A percentile compares a stretch with the other conserved stretches of the same genome.
phyloP scores from a whole-genome alignment of 2,329 filamentous ascomycete species.

The Sarocladium strictum region DNA sequence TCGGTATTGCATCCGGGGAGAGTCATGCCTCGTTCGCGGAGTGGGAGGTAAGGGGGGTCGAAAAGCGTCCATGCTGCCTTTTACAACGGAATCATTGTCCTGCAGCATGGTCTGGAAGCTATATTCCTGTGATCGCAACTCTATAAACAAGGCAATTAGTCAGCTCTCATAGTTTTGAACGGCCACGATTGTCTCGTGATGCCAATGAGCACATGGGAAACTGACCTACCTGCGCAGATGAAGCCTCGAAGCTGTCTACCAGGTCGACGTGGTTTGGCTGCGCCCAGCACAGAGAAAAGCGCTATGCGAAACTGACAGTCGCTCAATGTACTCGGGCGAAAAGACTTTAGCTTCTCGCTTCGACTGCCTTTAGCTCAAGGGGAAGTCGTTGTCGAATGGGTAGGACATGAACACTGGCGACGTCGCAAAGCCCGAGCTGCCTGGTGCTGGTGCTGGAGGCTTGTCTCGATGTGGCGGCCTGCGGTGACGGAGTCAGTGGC shows the following conservation, averaged over 20 bases:
- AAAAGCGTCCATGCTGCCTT: conserved; percentile 9
- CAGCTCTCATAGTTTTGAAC: background rate
- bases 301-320: background rate
- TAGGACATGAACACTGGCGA: conserved; percentile 1
- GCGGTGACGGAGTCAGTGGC: conserved; percentile 6
- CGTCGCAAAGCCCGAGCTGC: conserved; percentile 5
- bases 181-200: background rate
- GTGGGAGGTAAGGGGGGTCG: conserved; percentile 15
- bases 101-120: conserved; percentile 1
- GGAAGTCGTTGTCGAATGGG: background rate
- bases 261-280: background rate
- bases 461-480: background rate
- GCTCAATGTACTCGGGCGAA: background rate
- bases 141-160: background rate
- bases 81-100: conserved; percentile 3
- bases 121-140: background rate
- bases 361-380: background rate
- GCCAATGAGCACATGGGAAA: background rate
- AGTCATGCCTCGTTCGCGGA: conserved; percentile 19
- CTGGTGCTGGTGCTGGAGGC: background rate
- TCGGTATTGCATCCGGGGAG: conserved; percentile 50
- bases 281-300: background rate
- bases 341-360: background rate
- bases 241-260: background rate
- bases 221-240: background rate